phyloP scores from a whole-genome alignment of 768 basidiomycete genomes.

The Hericium rajendrae region DNA sequence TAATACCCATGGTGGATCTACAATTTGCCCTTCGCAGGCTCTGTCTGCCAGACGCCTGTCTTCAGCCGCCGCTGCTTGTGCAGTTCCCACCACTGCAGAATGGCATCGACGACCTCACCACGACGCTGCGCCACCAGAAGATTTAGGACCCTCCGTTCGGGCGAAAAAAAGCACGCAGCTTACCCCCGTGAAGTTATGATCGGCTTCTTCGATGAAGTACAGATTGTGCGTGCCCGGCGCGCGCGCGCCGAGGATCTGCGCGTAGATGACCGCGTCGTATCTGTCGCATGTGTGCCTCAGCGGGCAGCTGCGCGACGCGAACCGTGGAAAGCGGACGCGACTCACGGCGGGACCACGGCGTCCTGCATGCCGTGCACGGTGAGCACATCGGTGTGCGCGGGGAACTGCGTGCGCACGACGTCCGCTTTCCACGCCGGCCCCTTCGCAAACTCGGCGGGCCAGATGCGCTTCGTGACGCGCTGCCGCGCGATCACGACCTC shows the following conservation, averaged over 20 bases:
- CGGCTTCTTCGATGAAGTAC: slow-evolving; percentile 61
- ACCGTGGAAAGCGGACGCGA: neutral
- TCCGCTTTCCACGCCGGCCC: slow-evolving; percentile 64
- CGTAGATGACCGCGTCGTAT: slow-evolving; percentile 65
- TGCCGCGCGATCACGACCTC: slow-evolving; percentile 59
- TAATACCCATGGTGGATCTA: slow-evolving; percentile 11
- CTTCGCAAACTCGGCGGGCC: slow-evolving; percentile 47
- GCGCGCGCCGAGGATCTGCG: slow-evolving; percentile 46
- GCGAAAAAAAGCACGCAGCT: slow-evolving; percentile 3
- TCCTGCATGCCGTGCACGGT: slow-evolving; percentile 73
- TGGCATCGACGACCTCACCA: slow-evolving; percentile 56
- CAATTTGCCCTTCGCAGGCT: slow-evolving; percentile 30
- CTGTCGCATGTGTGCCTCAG: slow-evolving; percentile 23
- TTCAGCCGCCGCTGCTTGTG: slow-evolving; percentile 36
- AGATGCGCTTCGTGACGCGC: slow-evolving; percentile 39
- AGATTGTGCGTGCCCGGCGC: slow-evolving; percentile 61
- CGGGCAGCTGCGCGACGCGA: too few relatives aligned
- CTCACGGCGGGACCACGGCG: slow-evolving; percentile 59
- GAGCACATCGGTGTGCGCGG: slow-evolving; percentile 52
- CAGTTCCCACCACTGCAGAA: slow-evolving; percentile 59
- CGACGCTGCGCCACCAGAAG: slow-evolving; percentile 29
- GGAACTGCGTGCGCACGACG: slow-evolving; percentile 62
- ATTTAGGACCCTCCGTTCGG: too few relatives aligned
- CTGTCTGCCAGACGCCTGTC: slow-evolving; percentile 58
- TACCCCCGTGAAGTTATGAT: slow-evolving; percentile 70